phyloP scores from a whole-genome alignment of 2,329 filamentous ascomycete species.

The Leptoxyphium fumago region DNA sequence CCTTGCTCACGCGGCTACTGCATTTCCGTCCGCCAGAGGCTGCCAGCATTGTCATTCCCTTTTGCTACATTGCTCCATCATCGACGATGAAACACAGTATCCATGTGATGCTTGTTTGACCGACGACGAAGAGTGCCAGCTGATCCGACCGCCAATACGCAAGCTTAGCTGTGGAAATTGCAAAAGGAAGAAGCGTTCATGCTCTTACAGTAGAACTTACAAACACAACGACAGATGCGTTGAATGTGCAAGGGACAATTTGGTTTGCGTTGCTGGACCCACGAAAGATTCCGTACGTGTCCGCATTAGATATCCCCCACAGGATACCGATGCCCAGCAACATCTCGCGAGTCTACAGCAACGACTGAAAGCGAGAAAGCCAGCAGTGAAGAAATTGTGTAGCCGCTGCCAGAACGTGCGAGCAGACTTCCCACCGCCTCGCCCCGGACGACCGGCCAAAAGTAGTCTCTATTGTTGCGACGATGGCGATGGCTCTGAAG shows the following conservation, averaged over 20 bases:
- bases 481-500: not conserved
- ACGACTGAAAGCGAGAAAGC: not conserved
- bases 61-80: constrained; percentile 19
- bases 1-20: not conserved
- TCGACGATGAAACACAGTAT: constrained; percentile 20
- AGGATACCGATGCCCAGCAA: not conserved
- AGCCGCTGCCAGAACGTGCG: not conserved
- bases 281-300: constrained; percentile 9
- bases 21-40: constrained; percentile 12
- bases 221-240: constrained; percentile 19
- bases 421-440: not conserved
- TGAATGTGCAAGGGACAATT: constrained; percentile 15
- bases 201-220: constrained; percentile 19
- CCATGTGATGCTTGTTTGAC: constrained; percentile 23
- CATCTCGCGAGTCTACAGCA: not conserved
- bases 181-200: constrained; percentile 13
- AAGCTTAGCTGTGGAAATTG: constrained; percentile 24
- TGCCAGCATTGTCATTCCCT: constrained; percentile 19
- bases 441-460: not conserved
- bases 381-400: not conserved
- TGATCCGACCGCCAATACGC: constrained; percentile 17
- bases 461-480: not conserved
- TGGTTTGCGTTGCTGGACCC: constrained; percentile 25
- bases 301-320: constrained; percentile 6
- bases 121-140: constrained; percentile 21